Conservation (phyloP, 108 stramenopile species). For the Asterionellopsis glacialis region DNA sequence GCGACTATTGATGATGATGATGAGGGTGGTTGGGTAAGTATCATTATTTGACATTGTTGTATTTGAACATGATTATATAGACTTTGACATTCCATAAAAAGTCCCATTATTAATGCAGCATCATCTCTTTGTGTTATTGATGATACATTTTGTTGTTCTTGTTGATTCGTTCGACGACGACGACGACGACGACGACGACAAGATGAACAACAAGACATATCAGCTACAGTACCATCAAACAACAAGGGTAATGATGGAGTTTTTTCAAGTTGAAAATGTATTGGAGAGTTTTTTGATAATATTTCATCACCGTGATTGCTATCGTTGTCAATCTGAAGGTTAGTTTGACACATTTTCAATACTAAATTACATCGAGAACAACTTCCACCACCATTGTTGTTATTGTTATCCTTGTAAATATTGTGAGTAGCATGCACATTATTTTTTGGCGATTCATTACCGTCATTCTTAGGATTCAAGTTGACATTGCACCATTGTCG, state of each 20-base stretch:
- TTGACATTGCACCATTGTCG: background rate
- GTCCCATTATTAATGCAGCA: constrained; percentile 26
- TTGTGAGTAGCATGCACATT: background rate
- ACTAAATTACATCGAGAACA: constrained; percentile 3
- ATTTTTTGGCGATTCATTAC: background rate
- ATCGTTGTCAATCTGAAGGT: too few relatives aligned
- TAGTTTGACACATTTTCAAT: background rate
- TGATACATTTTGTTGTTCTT: too few relatives aligned
- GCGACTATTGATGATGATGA: constrained; percentile 12
- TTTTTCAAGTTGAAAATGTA: background rate
- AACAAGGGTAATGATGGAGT: background rate
- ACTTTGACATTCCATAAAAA: constrained; percentile 17
- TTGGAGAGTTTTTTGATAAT: background rate
- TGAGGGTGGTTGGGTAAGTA: constrained; percentile 24
- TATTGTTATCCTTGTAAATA: too few relatives aligned
- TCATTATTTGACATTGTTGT: constrained; percentile 12
- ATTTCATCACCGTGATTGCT: background rate
- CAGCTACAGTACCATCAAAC: constrained; percentile 26
- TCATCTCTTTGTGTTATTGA: constrained; percentile 20
- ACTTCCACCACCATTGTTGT: background rate
- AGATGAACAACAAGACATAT: constrained; percentile 18
- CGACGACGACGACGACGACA: background rate
- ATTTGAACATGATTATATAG: too few relatives aligned
- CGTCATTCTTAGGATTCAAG: constrained; percentile 1
- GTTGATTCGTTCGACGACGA: background rate